Percentiles rank a stretch among this genome's conserved stretches.
Evolutionary conservation across 139 green algal genomes (phyloP).

Genomic region (Nannochloris sp.): DNA sequence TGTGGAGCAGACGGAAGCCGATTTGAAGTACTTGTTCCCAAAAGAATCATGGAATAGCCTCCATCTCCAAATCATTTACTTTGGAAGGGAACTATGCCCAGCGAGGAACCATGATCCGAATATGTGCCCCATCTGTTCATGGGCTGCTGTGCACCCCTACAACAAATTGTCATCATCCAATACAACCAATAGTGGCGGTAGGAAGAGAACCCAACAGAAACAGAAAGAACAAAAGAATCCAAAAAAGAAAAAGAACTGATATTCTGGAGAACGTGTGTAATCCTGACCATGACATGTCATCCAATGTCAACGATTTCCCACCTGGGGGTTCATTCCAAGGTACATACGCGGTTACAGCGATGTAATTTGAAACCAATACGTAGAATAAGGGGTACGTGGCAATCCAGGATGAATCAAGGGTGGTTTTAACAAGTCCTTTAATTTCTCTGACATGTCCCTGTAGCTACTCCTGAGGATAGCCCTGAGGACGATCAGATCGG

Average conservation of each 20-base stretch:
- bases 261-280: no score
- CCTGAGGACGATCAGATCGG: constrained; percentile 28
- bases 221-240: no score
- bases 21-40: constrained; percentile 64
- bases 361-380: no score
- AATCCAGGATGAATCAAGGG: no score
- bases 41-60: constrained; percentile 42
- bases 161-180: constrained; percentile 14
- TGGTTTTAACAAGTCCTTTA: no score
- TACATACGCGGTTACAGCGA: no score
- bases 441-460: no score
- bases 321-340: no score
- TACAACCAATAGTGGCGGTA: background rate
- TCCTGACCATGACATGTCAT: no score
- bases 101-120: constrained; percentile 55
- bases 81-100: constrained; percentile 74
- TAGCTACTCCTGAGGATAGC: background rate
- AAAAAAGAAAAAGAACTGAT: no score
- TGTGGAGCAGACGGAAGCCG: constrained; percentile 76
- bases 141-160: constrained; percentile 50
- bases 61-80: constrained; percentile 67
- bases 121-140: constrained; percentile 70
- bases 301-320: no score
- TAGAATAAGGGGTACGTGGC: no score
- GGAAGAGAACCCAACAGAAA: background rate